Base-by-base conservation (phyloP, 1,284 basidiomycete genomes). In the Cryptococcus sp. region DNA sequence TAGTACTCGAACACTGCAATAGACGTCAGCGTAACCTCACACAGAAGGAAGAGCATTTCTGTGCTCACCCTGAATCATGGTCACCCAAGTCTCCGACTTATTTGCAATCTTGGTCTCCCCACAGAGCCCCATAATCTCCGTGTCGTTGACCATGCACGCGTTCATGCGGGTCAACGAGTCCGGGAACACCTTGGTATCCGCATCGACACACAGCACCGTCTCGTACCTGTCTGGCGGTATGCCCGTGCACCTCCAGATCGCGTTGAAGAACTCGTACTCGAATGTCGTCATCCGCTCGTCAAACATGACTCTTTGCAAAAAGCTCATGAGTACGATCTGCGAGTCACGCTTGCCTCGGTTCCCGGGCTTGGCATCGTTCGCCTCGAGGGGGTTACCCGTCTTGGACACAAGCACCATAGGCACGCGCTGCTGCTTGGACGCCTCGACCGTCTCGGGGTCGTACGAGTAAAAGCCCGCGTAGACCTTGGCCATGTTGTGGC, bases 81-180 rank as follows among this genome's bases (percentile, higher is more conserved):
- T 98, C 28, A 98, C 94, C 83, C 95, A 98, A 16, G 89, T 91
- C 73, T 95, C 92, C 24, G 87, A 85, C 82, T 99, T 98, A 82
- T 99, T 99, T 52, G 93, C 91, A 71, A 99, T 95, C 81, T 97
- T 94, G 57, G 96, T 99, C 82, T 98, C 95, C 39, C 95, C 96
- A 73, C 96, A 98, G 24, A 98, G 83, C 28, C 94, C 96, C 96
- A 98, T 98, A 69, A 98, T 95, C 76, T 97, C 90, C 66, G 86
- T 84, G 75, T 99, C 95, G 72, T 91, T 85, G 48, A 94, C 88
- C 91, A 97, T 94, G 71, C 91, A 92, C 55, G 91, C 89, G 51
- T 88, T 87, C 87, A 97, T 90, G 67, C 92, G 81, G 42, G 89
- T 91, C 70, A 96, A 77, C 59, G 91, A 91, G 78, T 96, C 93